Base-by-base conservation (phyloP, 2,329 filamentous ascomycete species). In the Colletotrichum costaricense region DNA sequence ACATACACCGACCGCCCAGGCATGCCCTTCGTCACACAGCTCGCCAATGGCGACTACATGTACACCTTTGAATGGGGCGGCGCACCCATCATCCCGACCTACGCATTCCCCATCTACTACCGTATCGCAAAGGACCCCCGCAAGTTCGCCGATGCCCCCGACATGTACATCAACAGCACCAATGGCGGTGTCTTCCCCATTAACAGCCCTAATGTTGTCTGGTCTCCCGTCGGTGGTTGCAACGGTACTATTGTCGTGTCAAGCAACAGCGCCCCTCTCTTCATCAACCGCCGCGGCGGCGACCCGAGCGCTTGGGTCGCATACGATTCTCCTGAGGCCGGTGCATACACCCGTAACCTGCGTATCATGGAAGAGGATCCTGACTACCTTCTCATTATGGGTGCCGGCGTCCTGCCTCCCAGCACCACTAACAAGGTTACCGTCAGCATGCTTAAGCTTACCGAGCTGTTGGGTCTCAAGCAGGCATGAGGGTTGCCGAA, bases 1-100 rank as follows among this genome's bases (percentile, higher is more conserved):
- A 86, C 84, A 67, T 92, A 93, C 80, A 88, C 87, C 2, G 89
- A 87, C 73, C 89, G 92, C 2, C 92, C 92, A 0, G 92, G 92
- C 63, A 94, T 94, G 92, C 88, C 92, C 1, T 89, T 88, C 0
- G 84, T 94, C 9, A 85, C 88, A 2, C 78, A 86, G 77, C 86
- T 94, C 84, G 91, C 75, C 46, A 88, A 88, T 75, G 89, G 87
- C 69, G 82, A 89, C 77, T 93, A 88, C 80, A 88, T 94, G 77
- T 89, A 91, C 83, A 86, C 87, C 6, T 93, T 93, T 79, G 92
- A 93, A 79, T 90, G 89, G 75, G 89, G 89, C 63, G 88, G 80
- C 24, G 87, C 76, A 77, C 84, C 78, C 16, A 77, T 77, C 4
- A 78, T 78, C 4, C 74, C 78, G 59, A 78, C 74, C 19, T 80